These are phyloP conservation scores for Cordyceps cateniannulata DNA, from an alignment of 2,329 filamentous ascomycete genomes.

Conservation along the genomic window DNA sequence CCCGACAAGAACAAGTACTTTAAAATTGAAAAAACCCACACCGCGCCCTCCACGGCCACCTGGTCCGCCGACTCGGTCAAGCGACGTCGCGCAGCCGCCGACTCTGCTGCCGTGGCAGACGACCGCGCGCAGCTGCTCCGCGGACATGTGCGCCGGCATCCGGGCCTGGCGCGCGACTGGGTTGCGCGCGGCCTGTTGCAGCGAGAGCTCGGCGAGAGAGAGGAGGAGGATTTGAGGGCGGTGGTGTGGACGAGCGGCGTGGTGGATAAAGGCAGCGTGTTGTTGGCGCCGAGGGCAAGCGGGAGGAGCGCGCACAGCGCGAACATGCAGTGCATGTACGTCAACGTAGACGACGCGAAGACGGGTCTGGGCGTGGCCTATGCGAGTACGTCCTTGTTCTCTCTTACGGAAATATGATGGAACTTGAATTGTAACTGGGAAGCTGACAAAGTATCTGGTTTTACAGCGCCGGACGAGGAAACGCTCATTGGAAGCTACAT, in stretches of 20 bases:
- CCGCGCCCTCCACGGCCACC: constrained; percentile 40
- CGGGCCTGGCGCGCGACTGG: constrained; percentile 25
- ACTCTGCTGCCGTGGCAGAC: constrained; percentile 22
- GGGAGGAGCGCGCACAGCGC: constrained; percentile 22
- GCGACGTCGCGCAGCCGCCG: constrained; percentile 42
- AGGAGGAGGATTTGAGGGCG: constrained; percentile 20
- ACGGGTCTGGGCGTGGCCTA: constrained; percentile 37
- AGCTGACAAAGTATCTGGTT: too few relatives aligned
- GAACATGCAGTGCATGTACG: constrained; percentile 35
- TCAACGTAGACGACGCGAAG: constrained; percentile 32
- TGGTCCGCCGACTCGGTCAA: constrained; percentile 56
- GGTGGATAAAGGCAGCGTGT: constrained; percentile 33
- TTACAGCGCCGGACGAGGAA: constrained; percentile 28
- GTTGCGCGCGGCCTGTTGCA: constrained; percentile 23
- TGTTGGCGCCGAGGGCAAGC: too few relatives aligned
- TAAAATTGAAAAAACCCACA: constrained; percentile 54
- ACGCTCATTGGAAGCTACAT: constrained; percentile 35
- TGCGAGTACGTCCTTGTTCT: constrained; percentile 31
- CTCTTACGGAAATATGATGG: too few relatives aligned
- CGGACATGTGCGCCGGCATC: constrained; percentile 32
- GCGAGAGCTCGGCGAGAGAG: constrained; percentile 19
- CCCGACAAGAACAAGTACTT: constrained; percentile 59
- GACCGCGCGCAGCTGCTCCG: constrained; percentile 25
- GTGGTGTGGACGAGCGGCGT: constrained; percentile 34
- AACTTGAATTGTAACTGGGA: too few relatives aligned